phyloP scores from a whole-genome alignment of 2,329 filamentous ascomycete genomes.

The Shiraia bambusicola region DNA sequence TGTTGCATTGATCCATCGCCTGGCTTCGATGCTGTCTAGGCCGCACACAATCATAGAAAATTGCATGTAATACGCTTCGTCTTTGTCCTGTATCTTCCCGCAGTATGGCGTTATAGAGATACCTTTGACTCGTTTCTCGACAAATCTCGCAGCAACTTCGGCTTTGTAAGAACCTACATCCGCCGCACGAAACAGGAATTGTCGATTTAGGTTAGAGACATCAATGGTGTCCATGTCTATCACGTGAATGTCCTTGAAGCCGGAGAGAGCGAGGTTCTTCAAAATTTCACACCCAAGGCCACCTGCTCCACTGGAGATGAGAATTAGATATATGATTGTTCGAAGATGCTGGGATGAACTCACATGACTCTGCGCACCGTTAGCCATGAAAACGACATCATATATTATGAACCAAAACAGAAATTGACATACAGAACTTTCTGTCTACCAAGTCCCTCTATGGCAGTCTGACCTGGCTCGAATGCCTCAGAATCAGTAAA shows the following conservation, averaged over 20 bases:
- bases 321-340: conserved; percentile 10
- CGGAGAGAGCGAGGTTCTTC: conserved; percentile 92
- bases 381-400: conserved; percentile 12
- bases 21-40: conserved; percentile 92
- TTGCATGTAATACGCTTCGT: conserved; percentile 94
- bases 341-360: conserved; percentile 12
- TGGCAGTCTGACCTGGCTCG: conserved; percentile 56
- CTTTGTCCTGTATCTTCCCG: conserved; percentile 93
- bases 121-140: conserved; percentile 83
- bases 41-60: conserved; percentile 94
- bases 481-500: conserved; percentile 67
- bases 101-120: conserved; percentile 94
- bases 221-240: conserved; percentile 99
- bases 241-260: conserved; percentile 96
- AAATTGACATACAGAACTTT: conserved; percentile 63
- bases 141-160: conserved; percentile 86
- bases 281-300: conserved; percentile 94
- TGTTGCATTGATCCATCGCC: conserved; percentile 97
- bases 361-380: conserved; percentile 41
- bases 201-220: conserved; percentile 95
- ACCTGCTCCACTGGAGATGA: conserved; percentile 78
- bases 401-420: not conserved
- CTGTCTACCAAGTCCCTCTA: conserved; percentile 35
- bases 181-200: conserved; percentile 89
- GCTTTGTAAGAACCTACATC: conserved; percentile 95